Evolutionary conservation across 164 flowering plant genomes (phyloP), one percentile per base, ranked within the genome.

Genomic region (Euptelea pleiosperma): DNA sequence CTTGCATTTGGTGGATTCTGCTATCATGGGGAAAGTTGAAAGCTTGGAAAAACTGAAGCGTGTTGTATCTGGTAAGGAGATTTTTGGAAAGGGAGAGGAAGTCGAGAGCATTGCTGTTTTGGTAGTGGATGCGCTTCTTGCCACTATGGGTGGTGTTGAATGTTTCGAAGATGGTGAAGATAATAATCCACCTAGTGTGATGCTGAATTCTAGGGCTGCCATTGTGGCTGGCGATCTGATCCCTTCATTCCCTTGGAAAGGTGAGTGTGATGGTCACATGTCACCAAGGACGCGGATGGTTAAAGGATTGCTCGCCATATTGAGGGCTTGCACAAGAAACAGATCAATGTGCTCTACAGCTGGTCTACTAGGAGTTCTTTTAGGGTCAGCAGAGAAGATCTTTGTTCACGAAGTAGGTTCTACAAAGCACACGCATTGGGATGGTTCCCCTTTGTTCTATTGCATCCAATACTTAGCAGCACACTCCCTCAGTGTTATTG

Each of bases 121-220:
- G 66, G 89, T 94, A 43, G 91, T 91, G 67, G 97, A 94, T 75
- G 85, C 96, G 4, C 93, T 94, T 70, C 72, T 94, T 69, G 96
- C 87, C 30, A 94, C 97, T 1, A 94, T 94, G 99, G 99, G 99
- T 52, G 99, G 97, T 24, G 93, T 94, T 56, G 99, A 94, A 72
- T 75, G 85, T 73, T 86, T 94, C 74, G 99, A 92, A 60, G 93
- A 91, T 51, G 86, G 81, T 48, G 94, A 75, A 60, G 88, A 80
- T 40, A 74, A 63, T 50, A 91, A 80, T 64, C 99, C 99, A 58
- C 99, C 99, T 35, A 94, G 95, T 67, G 97, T 94, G 64, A 94
- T 94, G 99, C 71, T 90, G 56, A 94, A 94, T 70, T 89, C 97
- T 19, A 77, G 96, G 65, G 99, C 99, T 65, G 99, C 99, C 48